phyloP scores from a whole-genome alignment of 2,329 filamentous ascomycete genomes.

The Colletotrichum tanaceti region DNA sequence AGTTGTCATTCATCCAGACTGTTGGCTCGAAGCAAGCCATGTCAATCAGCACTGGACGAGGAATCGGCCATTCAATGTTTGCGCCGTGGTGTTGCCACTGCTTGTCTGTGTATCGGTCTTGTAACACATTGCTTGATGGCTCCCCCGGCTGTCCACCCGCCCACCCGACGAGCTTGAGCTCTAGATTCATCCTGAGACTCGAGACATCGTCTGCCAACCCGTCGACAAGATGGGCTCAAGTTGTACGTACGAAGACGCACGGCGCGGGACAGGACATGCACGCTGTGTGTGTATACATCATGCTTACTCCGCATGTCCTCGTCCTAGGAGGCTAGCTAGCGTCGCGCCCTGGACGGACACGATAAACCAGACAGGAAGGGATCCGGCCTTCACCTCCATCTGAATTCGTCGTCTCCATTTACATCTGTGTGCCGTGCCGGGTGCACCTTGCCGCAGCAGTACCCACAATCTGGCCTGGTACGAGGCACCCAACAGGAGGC shows the following conservation, averaged over 20 bases:
- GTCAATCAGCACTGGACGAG: neutral
- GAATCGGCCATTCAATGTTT: conserved; percentile 7
- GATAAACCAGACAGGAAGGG: neutral
- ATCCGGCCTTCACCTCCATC: neutral
- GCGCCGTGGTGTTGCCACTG: conserved; percentile 28
- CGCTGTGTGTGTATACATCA: neutral
- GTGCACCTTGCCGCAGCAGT: neutral
- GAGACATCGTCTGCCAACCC: conserved; percentile 8
- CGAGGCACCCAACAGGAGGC: conserved; percentile 8
- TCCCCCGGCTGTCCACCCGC: neutral
- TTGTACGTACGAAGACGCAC: conserved; percentile 12
- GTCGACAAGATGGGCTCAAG: conserved; percentile 10
- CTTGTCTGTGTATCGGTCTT: conserved; percentile 5
- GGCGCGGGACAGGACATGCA: neutral
- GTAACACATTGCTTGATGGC: conserved; percentile 10
- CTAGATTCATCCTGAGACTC: conserved; percentile 8
- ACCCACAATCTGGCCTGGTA: neutral
- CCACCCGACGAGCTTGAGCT: neutral
- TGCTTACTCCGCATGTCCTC: conserved; percentile 5
- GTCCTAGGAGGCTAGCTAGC: neutral
- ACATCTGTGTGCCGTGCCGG: neutral
- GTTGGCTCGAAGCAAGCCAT: conserved; percentile 4
- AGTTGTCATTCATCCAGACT: neutral
- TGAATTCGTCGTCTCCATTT: neutral
- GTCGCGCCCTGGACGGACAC: neutral